A percentile compares a stretch with the other conserved stretches of the same genome.
phyloP scores from a whole-genome alignment of 208 protist genomes.

The Trypanosomatidae sp. region DNA sequence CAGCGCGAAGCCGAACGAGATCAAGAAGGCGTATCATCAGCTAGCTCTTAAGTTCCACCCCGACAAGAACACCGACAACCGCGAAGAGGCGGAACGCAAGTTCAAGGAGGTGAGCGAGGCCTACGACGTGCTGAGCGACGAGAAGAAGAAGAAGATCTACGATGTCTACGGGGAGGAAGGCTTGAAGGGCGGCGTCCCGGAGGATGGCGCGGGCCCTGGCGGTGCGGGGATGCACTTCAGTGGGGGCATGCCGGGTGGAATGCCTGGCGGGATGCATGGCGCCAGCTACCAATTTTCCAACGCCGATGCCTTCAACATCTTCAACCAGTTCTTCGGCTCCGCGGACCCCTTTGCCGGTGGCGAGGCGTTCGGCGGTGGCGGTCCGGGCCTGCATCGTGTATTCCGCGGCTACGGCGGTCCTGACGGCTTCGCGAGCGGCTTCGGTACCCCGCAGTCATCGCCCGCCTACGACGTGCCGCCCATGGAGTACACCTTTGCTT shows the following conservation, averaged over 20 bases:
- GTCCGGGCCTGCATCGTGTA: slow-evolving; percentile 77
- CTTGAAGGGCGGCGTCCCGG: slow-evolving; percentile 85
- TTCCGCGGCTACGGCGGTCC: slow-evolving; percentile 83
- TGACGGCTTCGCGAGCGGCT: slow-evolving; percentile 65
- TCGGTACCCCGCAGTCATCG: slow-evolving; percentile 88
- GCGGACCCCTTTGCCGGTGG: slow-evolving; percentile 85
- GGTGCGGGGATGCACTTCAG: slow-evolving; percentile 52
- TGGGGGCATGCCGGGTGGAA: slow-evolving; percentile 29
- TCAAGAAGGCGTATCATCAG: slow-evolving; percentile 92
- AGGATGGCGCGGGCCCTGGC: slow-evolving; percentile 58
- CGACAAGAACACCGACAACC: slow-evolving; percentile 90
- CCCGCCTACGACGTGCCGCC: slow-evolving; percentile 71
- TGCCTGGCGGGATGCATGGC: slow-evolving; percentile 41
- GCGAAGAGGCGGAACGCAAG: slow-evolving; percentile 82
- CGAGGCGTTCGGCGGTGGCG: slow-evolving; percentile 85
- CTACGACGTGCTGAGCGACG: slow-evolving; percentile 97
- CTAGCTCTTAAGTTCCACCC: slow-evolving; percentile 93
- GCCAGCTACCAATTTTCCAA: slow-evolving; percentile 65
- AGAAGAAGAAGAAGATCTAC: slow-evolving; percentile 97
- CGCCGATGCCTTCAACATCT: slow-evolving; percentile 88
- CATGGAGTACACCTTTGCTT: slow-evolving; percentile 91
- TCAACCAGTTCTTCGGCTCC: slow-evolving; percentile 79
- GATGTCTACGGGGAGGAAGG: slow-evolving; percentile 98
- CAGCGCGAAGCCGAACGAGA: slow-evolving; percentile 74
- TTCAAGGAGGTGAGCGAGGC: slow-evolving; percentile 96